Conservation (phyloP, 2,329 filamentous ascomycete genomes). For the Fusarium sp. region DNA sequence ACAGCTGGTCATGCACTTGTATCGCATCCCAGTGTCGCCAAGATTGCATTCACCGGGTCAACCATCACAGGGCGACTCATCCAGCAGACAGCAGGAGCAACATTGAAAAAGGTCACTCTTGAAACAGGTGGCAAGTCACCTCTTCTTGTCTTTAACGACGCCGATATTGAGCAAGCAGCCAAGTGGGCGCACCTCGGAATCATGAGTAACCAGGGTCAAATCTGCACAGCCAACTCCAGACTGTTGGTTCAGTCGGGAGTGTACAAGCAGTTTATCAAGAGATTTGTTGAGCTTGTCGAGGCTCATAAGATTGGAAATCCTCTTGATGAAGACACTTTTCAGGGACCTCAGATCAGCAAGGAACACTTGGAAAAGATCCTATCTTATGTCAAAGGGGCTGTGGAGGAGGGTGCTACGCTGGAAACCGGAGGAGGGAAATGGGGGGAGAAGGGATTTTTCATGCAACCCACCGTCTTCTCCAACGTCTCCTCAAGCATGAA, state of each 20-base stretch:
- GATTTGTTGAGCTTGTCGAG: background rate
- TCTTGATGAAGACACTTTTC: background rate
- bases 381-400: background rate
- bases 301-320: background rate
- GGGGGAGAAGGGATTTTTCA: background rate
- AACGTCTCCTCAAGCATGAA: background rate
- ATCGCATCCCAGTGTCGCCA: background rate
- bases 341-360: background rate
- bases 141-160: background rate
- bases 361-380: background rate
- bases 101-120: background rate
- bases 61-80: background rate
- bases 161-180: background rate
- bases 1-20: background rate
- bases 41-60: slow-evolving; percentile 2
- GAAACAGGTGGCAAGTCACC: slow-evolving; percentile 2
- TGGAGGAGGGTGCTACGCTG: background rate
- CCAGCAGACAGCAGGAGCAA: background rate
- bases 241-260: background rate
- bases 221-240: background rate
- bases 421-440: background rate
- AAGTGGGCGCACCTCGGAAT: background rate
- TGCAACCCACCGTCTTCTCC: background rate
- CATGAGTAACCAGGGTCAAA: slow-evolving; percentile 3
- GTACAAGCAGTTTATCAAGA: background rate